These are phyloP conservation scores for Mycena floridula DNA, from an alignment of 768 basidiomycete species.

Conservation along the genomic window DNA sequence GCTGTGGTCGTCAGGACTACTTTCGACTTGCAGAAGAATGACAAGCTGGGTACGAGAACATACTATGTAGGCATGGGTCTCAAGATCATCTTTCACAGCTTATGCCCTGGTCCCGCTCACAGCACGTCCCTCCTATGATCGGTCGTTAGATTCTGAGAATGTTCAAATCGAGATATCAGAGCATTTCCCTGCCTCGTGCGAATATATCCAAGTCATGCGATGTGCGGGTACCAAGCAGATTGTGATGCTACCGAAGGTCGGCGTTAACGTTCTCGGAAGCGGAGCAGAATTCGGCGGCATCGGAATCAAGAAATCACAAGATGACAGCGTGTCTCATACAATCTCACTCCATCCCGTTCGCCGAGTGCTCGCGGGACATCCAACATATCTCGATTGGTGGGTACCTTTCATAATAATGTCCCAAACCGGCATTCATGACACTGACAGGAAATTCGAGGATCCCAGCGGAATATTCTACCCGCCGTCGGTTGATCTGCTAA, in stretches of 20 bases:
- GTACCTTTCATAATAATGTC: neutral
- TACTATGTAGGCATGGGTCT: too few species aligned
- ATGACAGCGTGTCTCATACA: neutral
- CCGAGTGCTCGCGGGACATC: neutral
- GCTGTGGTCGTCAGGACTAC: neutral
- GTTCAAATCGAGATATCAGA: neutral
- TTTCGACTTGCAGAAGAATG: neutral
- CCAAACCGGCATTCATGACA: neutral
- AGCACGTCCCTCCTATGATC: neutral
- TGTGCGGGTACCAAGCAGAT: neutral
- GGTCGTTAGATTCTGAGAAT: neutral
- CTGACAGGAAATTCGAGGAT: neutral
- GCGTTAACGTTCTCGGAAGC: neutral
- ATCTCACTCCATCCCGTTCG: neutral
- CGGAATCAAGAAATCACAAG: neutral
- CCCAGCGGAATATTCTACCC: neutral
- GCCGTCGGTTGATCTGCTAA: neutral
- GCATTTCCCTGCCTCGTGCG: neutral
- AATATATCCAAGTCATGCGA: neutral
- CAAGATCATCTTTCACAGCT: neutral
- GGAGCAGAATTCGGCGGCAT: neutral
- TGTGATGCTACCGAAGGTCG: neutral
- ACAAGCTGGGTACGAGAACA: neutral
- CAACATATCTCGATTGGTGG: neutral
- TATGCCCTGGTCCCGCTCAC: neutral